phyloP scores from a whole-genome alignment of 2,329 filamentous ascomycete genomes.

The Fusarium aywerte region DNA sequence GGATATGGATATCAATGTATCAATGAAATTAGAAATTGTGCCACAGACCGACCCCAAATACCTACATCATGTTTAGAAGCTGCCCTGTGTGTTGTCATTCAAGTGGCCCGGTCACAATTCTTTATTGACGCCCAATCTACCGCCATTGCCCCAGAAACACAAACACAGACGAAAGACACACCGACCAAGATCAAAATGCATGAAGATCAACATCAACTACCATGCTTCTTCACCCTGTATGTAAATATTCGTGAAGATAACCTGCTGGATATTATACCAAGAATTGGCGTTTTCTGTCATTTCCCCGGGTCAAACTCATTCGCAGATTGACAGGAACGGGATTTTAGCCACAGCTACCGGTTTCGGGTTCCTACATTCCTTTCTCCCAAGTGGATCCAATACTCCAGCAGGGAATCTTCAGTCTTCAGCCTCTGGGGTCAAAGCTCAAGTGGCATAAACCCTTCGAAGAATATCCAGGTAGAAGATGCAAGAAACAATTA shows the following conservation, averaged over 20 bases:
- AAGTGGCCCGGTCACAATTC: conserved; percentile 19
- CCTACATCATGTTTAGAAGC: conserved; percentile 11
- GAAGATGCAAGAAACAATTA: not conserved
- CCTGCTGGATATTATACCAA: not conserved
- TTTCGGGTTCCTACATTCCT: conserved; percentile 22
- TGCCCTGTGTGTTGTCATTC: conserved; percentile 40
- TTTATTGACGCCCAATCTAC: conserved; percentile 47
- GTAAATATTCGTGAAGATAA: not conserved
- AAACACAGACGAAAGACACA: conserved; percentile 42
- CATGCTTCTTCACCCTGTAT: not conserved
- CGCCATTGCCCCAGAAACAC: conserved; percentile 47
- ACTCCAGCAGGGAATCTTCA: not conserved
- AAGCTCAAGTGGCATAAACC: conserved; percentile 9
- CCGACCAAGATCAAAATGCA: conserved; percentile 11
- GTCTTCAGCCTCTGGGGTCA: not conserved
- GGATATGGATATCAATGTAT: not conserved
- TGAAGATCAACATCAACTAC: conserved; percentile 19
- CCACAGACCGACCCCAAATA: conserved; percentile 17
- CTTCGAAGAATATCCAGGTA: not conserved
- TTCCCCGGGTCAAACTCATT: not conserved
- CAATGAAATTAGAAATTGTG: conserved; percentile 11
- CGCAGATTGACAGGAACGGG: not conserved
- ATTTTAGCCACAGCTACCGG: conserved; percentile 11
- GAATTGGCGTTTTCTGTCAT: not conserved
- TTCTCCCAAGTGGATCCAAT: not conserved